Conservation (phyloP, 1,284 basidiomycete genomes). For the Lignosus rhinocerotis region DNA sequence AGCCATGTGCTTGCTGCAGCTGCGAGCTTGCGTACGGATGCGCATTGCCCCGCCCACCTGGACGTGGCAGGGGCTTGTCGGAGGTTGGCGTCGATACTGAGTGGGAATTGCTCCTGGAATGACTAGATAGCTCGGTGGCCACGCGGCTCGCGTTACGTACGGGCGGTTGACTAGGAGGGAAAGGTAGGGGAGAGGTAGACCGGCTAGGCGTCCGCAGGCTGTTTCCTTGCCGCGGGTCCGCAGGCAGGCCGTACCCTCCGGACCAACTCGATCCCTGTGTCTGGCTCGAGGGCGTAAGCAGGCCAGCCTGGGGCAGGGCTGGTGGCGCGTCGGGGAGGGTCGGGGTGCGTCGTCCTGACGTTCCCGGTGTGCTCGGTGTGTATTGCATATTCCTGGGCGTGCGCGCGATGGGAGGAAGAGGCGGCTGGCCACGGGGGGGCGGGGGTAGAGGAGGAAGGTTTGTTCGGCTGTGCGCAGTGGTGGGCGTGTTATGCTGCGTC, state of each 20-base stretch:
- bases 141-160: constrained; percentile 32
- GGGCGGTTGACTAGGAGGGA: constrained; percentile 39
- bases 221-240: constrained; percentile 59
- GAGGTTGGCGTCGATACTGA: constrained; percentile 23
- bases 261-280: constrained; percentile 42
- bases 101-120: constrained; percentile 47
- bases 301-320: constrained; percentile 51
- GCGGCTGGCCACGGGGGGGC: constrained; percentile 61
- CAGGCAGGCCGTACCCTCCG: constrained; percentile 52
- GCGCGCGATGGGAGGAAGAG: constrained; percentile 44
- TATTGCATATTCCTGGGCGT: constrained; percentile 27
- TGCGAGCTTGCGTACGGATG: constrained; percentile 31
- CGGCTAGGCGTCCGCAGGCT: constrained; percentile 43
- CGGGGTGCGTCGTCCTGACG: constrained; percentile 54
- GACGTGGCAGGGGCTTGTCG: constrained; percentile 41
- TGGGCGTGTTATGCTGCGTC: constrained; percentile 33
- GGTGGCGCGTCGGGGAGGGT: constrained; percentile 53
- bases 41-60: constrained; percentile 31
- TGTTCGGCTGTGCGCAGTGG: constrained; percentile 40
- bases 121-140: constrained; percentile 39
- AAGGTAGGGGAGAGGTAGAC: constrained; percentile 59
- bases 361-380: constrained; percentile 23
- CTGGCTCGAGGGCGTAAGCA: constrained; percentile 47
- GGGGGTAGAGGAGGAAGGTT: constrained; percentile 68
- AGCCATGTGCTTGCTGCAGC: constrained; percentile 35